Conservation (phyloP, 2,329 filamentous ascomycete species). For the Cercospora brassicicola region DNA sequence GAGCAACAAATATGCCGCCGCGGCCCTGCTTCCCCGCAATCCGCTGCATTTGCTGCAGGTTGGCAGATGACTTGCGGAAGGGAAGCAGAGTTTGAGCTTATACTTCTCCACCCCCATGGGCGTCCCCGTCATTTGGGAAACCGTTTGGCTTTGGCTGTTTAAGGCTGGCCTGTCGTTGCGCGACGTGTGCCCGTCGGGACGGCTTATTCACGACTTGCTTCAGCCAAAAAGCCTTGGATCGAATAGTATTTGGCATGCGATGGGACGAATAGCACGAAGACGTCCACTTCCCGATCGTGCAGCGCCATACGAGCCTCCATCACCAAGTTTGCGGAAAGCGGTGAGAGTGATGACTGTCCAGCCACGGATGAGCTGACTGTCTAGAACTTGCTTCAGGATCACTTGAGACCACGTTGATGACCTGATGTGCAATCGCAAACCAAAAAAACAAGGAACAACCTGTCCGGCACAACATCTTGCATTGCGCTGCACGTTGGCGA, state of each 20-base stretch:
- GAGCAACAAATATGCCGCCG: not conserved
- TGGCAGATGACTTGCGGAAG: constrained; percentile 5
- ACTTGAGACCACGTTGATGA: not conserved
- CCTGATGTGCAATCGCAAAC: not conserved
- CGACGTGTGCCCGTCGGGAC: not conserved
- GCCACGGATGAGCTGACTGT: not conserved
- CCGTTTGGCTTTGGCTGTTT: not conserved
- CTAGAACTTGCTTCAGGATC: not conserved
- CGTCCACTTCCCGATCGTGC: not conserved
- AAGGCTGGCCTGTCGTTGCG: not conserved
- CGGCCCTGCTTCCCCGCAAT: not conserved
- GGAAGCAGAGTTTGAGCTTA: constrained; percentile 1
- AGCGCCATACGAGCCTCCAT: not conserved
- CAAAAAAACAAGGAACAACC: not conserved
- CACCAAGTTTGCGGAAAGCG: not conserved
- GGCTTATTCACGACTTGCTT: not conserved
- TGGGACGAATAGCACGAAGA: not conserved
- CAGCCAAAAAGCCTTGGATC: not conserved
- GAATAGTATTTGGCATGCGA: not conserved
- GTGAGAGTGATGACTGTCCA: not conserved
- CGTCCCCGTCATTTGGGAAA: not conserved
- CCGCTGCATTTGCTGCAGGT: not conserved
- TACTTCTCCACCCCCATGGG: not conserved
- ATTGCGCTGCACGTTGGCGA: not conserved
- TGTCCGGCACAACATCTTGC: constrained; percentile 1